Evolutionary conservation across 768 basidiomycete genomes (phyloP).

Genomic region (Mrakia gelida): DNA sequence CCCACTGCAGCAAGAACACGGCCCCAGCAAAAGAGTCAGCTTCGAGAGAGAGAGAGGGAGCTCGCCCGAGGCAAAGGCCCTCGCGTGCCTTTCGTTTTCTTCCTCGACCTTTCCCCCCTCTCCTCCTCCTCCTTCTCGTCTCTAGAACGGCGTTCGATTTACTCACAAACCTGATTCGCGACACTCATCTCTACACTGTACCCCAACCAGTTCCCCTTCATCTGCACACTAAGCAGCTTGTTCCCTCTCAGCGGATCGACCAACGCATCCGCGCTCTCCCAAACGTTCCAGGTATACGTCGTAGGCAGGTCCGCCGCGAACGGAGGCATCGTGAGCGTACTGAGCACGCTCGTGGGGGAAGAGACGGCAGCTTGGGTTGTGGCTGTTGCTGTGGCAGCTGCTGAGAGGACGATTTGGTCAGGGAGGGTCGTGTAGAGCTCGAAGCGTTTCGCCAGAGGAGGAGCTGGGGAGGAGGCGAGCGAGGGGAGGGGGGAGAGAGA

Average conservation of each 20-base stretch:
- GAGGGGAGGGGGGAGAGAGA: neutral
- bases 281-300: neutral
- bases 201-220: slow-evolving; percentile 56
- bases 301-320: neutral
- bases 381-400: neutral
- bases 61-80: slow-evolving; percentile 37
- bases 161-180: slow-evolving; percentile 60
- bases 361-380: neutral
- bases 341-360: slow-evolving; percentile 2
- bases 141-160: no score
- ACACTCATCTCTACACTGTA: slow-evolving; percentile 76
- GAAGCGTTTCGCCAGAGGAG: neutral
- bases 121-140: neutral
- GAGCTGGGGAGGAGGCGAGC: neutral
- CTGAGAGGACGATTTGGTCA: neutral
- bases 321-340: neutral
- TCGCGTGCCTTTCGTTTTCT: neutral
- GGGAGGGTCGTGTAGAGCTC: slow-evolving; percentile 27
- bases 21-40: slow-evolving; percentile 7
- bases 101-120: neutral
- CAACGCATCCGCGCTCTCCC: slow-evolving; percentile 26
- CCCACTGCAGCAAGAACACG: slow-evolving; percentile 34
- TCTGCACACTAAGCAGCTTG: neutral
- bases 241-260: neutral
- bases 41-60: no score